phyloP scores from a whole-genome alignment of 192 early-diverging fungal species.

The Coemansia sp. region DNA sequence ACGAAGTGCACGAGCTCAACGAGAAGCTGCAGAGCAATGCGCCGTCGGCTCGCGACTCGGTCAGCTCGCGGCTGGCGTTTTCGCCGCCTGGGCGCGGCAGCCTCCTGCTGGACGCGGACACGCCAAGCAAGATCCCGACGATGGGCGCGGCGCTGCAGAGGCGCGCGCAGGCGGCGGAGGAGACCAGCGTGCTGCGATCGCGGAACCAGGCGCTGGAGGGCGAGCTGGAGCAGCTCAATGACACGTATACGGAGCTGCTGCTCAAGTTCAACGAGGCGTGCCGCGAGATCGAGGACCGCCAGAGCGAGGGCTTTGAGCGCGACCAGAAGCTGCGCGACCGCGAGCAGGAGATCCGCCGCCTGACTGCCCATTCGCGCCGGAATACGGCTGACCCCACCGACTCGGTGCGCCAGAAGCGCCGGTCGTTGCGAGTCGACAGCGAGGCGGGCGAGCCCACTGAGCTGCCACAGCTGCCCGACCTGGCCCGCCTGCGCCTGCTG shows the following conservation, averaged over 20 bases:
- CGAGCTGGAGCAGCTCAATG: slow-evolving; percentile 59
- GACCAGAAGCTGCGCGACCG: slow-evolving; percentile 58
- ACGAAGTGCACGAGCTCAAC: slow-evolving; percentile 56
- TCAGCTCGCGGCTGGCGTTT: neutral
- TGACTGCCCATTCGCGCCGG: slow-evolving; percentile 43
- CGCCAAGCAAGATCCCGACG: slow-evolving; percentile 29
- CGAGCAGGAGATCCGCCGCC: slow-evolving; percentile 48
- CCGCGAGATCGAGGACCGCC: slow-evolving; percentile 58
- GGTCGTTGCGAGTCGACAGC: slow-evolving; percentile 19
- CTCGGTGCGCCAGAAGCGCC: slow-evolving; percentile 25
- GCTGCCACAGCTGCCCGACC: slow-evolving; percentile 30
- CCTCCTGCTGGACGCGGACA: slow-evolving; percentile 3
- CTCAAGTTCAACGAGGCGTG: slow-evolving; percentile 61
- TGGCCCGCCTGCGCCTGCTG: slow-evolving; percentile 29
- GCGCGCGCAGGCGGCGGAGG: slow-evolving; percentile 28
- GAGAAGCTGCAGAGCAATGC: slow-evolving; percentile 22
- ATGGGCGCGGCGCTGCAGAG: slow-evolving; percentile 38
- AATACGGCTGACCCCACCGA: slow-evolving; percentile 23
- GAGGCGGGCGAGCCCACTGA: neutral
- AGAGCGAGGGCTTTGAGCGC: slow-evolving; percentile 54
- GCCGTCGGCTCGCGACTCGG: neutral
- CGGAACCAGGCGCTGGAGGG: slow-evolving; percentile 55
- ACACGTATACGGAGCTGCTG: slow-evolving; percentile 61
- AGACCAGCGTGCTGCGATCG: slow-evolving; percentile 24
- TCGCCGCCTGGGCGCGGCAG: slow-evolving; percentile 14